These are phyloP conservation scores for Myriosclerotinia duriaeana DNA, from an alignment of 2,329 filamentous ascomycete genomes.

Conservation along the genomic window DNA sequence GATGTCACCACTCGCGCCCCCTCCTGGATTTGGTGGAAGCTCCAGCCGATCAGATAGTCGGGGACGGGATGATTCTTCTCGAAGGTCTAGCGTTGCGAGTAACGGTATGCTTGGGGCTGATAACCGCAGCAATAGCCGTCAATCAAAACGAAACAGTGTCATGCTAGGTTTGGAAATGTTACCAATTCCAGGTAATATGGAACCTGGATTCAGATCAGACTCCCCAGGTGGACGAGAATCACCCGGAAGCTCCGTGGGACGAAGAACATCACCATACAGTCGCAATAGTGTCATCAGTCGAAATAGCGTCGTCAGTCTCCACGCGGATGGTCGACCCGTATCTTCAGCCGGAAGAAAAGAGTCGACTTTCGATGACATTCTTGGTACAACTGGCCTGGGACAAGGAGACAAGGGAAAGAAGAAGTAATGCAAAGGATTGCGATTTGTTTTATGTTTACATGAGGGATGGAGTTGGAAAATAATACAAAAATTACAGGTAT, in stretches of 20 bases:
- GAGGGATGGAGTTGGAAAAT: slow-evolving; percentile 10
- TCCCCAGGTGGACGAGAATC: slow-evolving; percentile 11
- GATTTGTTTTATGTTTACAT: slow-evolving; percentile 8
- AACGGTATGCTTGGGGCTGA: slow-evolving; percentile 11
- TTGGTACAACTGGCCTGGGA: slow-evolving; percentile 46
- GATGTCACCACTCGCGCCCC: slow-evolving; percentile 35
- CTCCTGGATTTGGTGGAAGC: slow-evolving; percentile 34
- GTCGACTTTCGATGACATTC: slow-evolving; percentile 51
- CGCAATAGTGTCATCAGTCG: slow-evolving; percentile 10
- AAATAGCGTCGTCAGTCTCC: background rate
- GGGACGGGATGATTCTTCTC: slow-evolving; percentile 24
- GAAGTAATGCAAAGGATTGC: slow-evolving; percentile 15
- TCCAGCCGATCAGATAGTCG: slow-evolving; percentile 29
- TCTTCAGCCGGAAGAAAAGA: slow-evolving; percentile 23
- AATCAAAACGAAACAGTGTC: slow-evolving; percentile 35
- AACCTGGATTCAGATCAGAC: slow-evolving; percentile 13
- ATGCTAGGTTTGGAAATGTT: slow-evolving; percentile 38
- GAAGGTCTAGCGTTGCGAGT: slow-evolving; percentile 22
- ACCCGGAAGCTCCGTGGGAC: slow-evolving; percentile 11
- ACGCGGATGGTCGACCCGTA: slow-evolving; percentile 1
- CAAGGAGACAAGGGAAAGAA: slow-evolving; percentile 37
- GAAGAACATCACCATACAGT: slow-evolving; percentile 13
- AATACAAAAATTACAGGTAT: background rate
- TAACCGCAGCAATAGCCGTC: slow-evolving; percentile 20
- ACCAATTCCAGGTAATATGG: slow-evolving; percentile 29